Percentiles rank a stretch among this genome's conserved stretches.
phyloP scores from a whole-genome alignment of 2,329 filamentous ascomycete genomes.

The Stagonosporopsis vannaccii region DNA sequence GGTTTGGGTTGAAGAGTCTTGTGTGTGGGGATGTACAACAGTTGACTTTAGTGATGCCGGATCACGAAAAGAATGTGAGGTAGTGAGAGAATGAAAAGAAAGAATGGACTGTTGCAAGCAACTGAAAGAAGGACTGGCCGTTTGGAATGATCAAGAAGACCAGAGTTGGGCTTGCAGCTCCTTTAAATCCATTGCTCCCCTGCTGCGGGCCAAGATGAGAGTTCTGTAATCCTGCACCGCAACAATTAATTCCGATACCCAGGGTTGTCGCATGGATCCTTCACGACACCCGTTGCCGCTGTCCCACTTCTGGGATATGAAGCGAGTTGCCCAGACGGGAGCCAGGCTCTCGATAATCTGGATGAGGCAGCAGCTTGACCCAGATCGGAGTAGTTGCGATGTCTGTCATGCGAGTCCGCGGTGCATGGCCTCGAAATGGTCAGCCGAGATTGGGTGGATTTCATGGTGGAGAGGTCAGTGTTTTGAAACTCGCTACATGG shows the following conservation, averaged over 20 bases:
- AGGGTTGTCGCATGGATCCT: slow-evolving; percentile 29
- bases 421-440: slow-evolving; percentile 12
- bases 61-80: slow-evolving; percentile 34
- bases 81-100: slow-evolving; percentile 26
- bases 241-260: slow-evolving; percentile 28
- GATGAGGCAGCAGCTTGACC: slow-evolving; percentile 23
- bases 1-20: slow-evolving; percentile 6
- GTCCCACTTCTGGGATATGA: slow-evolving; percentile 10
- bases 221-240: slow-evolving; percentile 9
- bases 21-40: slow-evolving; percentile 20
- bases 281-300: slow-evolving; percentile 26
- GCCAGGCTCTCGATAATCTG: slow-evolving; percentile 24
- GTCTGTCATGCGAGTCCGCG: slow-evolving; percentile 24
- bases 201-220: slow-evolving; percentile 8
- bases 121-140: slow-evolving; percentile 33
- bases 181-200: slow-evolving; percentile 18
- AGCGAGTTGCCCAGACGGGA: slow-evolving; percentile 21
- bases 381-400: slow-evolving; percentile 10
- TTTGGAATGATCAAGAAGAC: slow-evolving; percentile 23
- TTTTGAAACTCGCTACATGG: slow-evolving; percentile 30
- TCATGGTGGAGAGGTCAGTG: slow-evolving; percentile 29
- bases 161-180: slow-evolving; percentile 8
- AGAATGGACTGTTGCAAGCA: slow-evolving; percentile 28
- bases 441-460: slow-evolving; percentile 32
- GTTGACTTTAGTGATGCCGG: slow-evolving; percentile 28